Percentiles rank a stretch among this genome's conserved stretches.
Evolutionary conservation across 306 rosid genomes (phyloP).

Genomic region (Lupinus albus): DNA sequence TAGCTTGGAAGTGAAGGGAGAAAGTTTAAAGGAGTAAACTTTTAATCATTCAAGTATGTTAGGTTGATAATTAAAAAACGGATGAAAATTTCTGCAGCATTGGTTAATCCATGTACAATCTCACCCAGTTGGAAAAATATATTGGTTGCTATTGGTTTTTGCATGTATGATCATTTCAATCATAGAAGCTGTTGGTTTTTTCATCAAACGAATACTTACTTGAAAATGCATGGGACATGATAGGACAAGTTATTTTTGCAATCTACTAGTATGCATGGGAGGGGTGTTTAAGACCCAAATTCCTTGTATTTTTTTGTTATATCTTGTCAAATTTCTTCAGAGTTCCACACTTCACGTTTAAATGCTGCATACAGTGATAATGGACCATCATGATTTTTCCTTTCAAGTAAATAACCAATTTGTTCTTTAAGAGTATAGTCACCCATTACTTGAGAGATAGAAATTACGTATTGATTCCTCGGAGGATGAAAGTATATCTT

Average conservation of each 20-base stretch:
- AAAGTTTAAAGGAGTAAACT: not conserved
- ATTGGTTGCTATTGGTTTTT: not conserved
- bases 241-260: not conserved
- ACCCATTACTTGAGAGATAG: too few species aligned
- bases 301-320: not conserved
- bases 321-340: not conserved
- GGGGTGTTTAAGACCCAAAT: not conserved
- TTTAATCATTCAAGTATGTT: not conserved
- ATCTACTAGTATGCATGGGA: not conserved
- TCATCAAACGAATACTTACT: not conserved
- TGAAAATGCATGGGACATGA: not conserved
- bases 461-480: too few species aligned
- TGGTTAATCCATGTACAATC: not conserved
- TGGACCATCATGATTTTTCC: not conserved
- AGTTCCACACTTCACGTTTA: not conserved
- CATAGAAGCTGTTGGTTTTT: not conserved
- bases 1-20: not conserved
- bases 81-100: not conserved
- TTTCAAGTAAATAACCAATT: too few species aligned
- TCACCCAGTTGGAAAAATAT: not conserved
- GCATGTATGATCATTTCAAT: constrained; percentile 1
- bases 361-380: constrained; percentile 4
- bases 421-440: too few species aligned
- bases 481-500: too few species aligned
- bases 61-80: not conserved